Percentiles rank a stretch among this genome's conserved stretches.
Evolutionary conservation across 2,329 filamentous ascomycete genomes (phyloP).

Genomic region (Mollisia scopiformis): DNA sequence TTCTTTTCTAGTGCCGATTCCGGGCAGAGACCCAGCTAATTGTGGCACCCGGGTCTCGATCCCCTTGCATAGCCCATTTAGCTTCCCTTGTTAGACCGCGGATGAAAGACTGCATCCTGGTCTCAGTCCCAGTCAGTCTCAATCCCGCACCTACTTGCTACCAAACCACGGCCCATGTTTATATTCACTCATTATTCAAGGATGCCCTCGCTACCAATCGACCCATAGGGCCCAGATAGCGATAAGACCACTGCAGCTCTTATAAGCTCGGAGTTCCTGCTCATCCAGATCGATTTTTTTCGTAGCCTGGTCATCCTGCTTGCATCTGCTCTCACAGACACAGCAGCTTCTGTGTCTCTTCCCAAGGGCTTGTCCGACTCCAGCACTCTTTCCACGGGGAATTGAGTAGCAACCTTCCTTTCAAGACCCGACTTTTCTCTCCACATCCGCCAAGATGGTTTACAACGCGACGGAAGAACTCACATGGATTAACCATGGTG

Average conservation of each 20-base stretch:
- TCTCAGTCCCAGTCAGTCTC: neutral
- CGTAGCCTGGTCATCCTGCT: neutral
- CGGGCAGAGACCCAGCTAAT: neutral
- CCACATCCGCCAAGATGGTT: neutral
- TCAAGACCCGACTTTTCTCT: neutral
- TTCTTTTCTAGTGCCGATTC: neutral
- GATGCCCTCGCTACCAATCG: constrained; percentile 7
- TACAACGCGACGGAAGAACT: neutral
- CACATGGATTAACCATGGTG: constrained; percentile 45
- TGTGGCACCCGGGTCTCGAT: neutral
- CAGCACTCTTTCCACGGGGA: neutral
- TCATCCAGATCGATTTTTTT: neutral
- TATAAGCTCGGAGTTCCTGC: constrained; percentile 11
- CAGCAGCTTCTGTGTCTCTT: neutral
- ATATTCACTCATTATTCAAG: constrained; percentile 22
- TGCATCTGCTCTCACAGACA: neutral
- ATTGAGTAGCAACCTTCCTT: neutral
- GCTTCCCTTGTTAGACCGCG: neutral
- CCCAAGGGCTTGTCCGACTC: neutral
- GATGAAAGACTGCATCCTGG: neutral
- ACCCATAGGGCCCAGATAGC: constrained; percentile 11
- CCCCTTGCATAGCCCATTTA: neutral
- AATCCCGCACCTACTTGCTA: constrained; percentile 5
- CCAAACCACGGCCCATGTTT: constrained; percentile 12
- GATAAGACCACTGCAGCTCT: constrained; percentile 14